Evolutionary conservation across 1,284 basidiomycete genomes (phyloP), one percentile per base, ranked within the genome.

Genomic region (Cystobasidium slooffiae): DNA sequence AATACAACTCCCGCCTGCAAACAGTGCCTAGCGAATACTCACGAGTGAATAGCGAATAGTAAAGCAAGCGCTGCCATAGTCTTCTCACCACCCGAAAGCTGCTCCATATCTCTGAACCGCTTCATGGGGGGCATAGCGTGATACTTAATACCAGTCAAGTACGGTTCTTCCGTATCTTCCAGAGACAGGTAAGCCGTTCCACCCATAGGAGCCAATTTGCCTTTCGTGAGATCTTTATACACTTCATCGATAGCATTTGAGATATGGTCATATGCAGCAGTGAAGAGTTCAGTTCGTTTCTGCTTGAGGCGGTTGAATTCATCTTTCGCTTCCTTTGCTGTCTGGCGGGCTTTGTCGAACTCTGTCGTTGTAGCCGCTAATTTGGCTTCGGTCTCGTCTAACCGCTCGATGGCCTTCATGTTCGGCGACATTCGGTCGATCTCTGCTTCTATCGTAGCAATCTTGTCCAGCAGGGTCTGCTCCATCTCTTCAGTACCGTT

Each of bases 71-170:
- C 96, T 3, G 97, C 97, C 76, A 99, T 96, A 0, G 96, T 98
- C 85, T 98, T 98, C 82, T 99, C 97, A 31, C 97, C 97, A 68
- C 96, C 97, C 0, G 94, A 98, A 6, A 99, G 85, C 82, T 98
- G 95, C 76, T 98, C 95, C 92, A 99, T 99, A 82, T 99, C 97
- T 77, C 95, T 88, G 86, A 99, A 99, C 6, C 94, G 91, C 83
- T 99, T 99, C 89, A 98, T 96, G 0, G 95, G 95, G 0, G 96
- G 96, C 92, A 99, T 99, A 0, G 95, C 94, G 81, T 97, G 95
- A 82, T 98, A 99, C 83, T 96, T 97, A 84, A 99, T 93, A 73
- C 96, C 97, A 39, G 90, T 91, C 31, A 88, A 87, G 80, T 99
- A 99, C 0, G 97, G 97, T 86, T 99, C 97, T 91, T 97, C 76